A percentile compares a stretch with the other conserved stretches of the same genome.
Conservation (phyloP, 495 filamentous ascomycete genomes). For the Aspergillus coremiiformis region DNA sequence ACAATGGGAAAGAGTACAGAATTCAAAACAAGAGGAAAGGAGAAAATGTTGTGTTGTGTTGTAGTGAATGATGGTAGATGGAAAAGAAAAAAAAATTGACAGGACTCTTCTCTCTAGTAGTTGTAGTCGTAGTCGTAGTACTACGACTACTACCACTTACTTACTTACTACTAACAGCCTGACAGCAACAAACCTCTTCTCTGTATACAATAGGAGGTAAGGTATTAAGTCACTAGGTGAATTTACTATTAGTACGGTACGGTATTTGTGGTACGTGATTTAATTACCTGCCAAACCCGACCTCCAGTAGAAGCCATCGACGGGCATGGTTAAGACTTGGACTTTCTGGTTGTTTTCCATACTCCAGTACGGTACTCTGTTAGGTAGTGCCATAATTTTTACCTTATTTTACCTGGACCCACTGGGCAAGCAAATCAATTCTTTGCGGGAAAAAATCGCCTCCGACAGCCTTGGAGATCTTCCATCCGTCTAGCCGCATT, state of each 20-base stretch:
- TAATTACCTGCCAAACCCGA: neutral
- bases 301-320: neutral
- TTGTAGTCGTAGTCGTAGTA: too few relatives aligned
- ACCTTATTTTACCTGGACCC: conserved; percentile 1
- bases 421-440: neutral
- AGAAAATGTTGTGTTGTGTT: conserved; percentile 2
- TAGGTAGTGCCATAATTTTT: neutral
- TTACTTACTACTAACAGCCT: neutral
- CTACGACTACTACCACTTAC: too few relatives aligned
- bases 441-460: conserved; percentile 4
- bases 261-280: neutral
- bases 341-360: too few relatives aligned
- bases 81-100: neutral
- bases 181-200: neutral
- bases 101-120: neutral
- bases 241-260: neutral
- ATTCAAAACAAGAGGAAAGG: conserved; percentile 1
- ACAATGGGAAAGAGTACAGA: conserved; percentile 3
- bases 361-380: neutral
- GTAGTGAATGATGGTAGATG: conserved; percentile 1
- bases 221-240: too few relatives aligned
- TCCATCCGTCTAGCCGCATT: conserved; percentile 1
- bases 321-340: neutral
- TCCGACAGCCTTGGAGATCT: conserved; percentile 11
- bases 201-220: conserved; percentile 1